These are phyloP conservation scores for Stylonectria norvegica DNA, from an alignment of 2,329 filamentous ascomycete genomes.

Conservation along the genomic window DNA sequence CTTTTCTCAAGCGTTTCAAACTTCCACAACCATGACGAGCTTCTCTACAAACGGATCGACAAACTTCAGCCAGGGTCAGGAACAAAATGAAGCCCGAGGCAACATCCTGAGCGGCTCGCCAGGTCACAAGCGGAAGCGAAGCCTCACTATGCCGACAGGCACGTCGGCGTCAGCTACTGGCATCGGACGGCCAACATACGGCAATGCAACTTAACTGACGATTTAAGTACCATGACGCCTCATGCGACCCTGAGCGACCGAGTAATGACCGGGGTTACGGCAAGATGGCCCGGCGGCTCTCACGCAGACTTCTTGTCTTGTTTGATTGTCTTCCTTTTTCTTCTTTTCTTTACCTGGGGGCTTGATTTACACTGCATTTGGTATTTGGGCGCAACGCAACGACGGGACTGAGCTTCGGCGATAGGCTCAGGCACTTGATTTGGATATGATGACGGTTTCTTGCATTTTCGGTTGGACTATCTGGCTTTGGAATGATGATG, in stretches of 20 bases:
- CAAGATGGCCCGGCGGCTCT: too few relatives aligned
- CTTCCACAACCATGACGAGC: too few relatives aligned
- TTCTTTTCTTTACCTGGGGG: not conserved
- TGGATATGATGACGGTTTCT: conserved; percentile 19
- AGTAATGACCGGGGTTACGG: too few relatives aligned
- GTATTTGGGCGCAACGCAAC: conserved; percentile 15
- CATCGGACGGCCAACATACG: not conserved
- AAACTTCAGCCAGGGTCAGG: conserved; percentile 13
- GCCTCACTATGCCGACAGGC: conserved; percentile 28
- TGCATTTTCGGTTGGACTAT: conserved; percentile 7
- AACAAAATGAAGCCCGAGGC: conserved; percentile 6
- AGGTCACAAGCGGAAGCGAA: conserved; percentile 38
- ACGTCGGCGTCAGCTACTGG: not conserved
- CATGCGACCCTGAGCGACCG: too few relatives aligned
- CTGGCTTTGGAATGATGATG: conserved; percentile 15
- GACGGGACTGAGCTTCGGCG: conserved; percentile 8
- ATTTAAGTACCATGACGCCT: not conserved
- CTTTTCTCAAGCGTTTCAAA: conserved; percentile 48
- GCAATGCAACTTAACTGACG: not conserved
- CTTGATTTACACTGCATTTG: conserved; percentile 11
- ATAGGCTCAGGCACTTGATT: conserved; percentile 6
- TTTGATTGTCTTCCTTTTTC: not conserved
- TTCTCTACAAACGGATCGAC: conserved; percentile 34
- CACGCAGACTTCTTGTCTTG: not conserved
- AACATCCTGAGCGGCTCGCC: conserved; percentile 22